These are phyloP conservation scores for Chrysoporthe puriensis DNA, from an alignment of 2,329 filamentous ascomycete genomes.

Conservation along the genomic window DNA sequence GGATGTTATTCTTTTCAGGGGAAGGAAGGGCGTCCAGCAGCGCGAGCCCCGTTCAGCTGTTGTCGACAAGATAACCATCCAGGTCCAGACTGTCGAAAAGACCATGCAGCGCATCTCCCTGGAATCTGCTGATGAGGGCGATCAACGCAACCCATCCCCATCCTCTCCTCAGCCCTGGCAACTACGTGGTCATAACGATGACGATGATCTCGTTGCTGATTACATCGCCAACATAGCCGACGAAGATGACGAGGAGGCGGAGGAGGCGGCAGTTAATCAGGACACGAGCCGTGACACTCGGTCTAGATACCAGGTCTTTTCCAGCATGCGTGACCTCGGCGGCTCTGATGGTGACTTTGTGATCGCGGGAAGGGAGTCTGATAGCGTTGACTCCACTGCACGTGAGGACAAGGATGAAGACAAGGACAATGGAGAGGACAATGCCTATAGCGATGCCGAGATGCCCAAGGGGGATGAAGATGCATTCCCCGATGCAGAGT, in stretches of 20 bases:
- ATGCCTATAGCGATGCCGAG: constrained; percentile 34
- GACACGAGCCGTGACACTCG: constrained; percentile 30
- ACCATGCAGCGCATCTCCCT: constrained; percentile 25
- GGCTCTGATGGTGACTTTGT: constrained; percentile 47
- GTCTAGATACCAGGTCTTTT: constrained; percentile 30
- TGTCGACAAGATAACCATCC: constrained; percentile 35
- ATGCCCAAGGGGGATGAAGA: constrained; percentile 31
- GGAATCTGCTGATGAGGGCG: constrained; percentile 10
- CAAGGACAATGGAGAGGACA: constrained; percentile 38
- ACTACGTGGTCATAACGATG: constrained; percentile 32
- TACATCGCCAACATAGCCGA: constrained; percentile 71
- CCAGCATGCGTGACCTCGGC: constrained; percentile 46
- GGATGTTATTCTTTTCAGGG: constrained; percentile 71
- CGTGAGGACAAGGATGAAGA: constrained; percentile 38
- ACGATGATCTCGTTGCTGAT: constrained; percentile 65
- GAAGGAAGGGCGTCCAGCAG: constrained; percentile 33
- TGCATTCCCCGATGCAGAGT: constrained; percentile 37
- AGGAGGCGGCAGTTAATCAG: constrained; percentile 35
- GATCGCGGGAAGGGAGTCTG: constrained; percentile 44
- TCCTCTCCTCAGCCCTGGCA: constrained; percentile 24
- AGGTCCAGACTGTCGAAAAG: constrained; percentile 24
- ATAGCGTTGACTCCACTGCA: constrained; percentile 44
- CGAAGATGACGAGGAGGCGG: constrained; percentile 27
- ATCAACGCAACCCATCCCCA: not conserved
- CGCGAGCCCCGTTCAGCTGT: constrained; percentile 13